phyloP scores from a whole-genome alignment of 2,329 filamentous ascomycete genomes.

The Trichoderma harzianum region DNA sequence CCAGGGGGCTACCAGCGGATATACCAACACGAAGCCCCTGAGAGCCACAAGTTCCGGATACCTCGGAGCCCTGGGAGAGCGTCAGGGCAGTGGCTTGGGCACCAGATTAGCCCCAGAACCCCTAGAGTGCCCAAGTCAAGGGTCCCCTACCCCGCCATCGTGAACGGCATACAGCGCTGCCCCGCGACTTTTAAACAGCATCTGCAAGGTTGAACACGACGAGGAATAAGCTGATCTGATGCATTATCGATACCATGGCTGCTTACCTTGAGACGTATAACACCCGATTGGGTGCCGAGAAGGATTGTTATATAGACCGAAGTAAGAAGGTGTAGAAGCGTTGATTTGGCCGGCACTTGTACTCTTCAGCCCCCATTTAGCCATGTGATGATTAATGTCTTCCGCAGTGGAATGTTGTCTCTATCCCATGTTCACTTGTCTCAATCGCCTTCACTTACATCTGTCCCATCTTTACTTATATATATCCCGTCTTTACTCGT shows the following conservation, averaged over 20 bases:
- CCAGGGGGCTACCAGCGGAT: neutral
- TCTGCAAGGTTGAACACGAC: neutral
- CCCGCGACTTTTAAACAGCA: neutral
- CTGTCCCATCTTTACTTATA: neutral
- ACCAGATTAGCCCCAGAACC: neutral
- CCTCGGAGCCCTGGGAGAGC: neutral
- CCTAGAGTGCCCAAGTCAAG: slow-evolving; percentile 1
- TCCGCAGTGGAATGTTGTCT: no score
- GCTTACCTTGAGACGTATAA: neutral
- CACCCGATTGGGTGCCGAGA: neutral
- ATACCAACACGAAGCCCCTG: slow-evolving; percentile 1
- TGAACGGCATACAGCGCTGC: neutral
- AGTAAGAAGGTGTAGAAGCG: neutral
- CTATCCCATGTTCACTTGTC: no score
- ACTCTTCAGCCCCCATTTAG: neutral
- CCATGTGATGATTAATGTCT: neutral
- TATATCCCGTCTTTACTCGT: neutral
- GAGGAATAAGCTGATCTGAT: neutral
- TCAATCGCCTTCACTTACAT: neutral
- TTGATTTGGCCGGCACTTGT: neutral
- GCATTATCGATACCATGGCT: neutral
- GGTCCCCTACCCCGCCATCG: slow-evolving; percentile 31
- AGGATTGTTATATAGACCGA: neutral
- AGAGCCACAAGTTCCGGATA: neutral
- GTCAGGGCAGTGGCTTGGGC: neutral